Conservation (phyloP, 2,329 filamentous ascomycete species). For the Pseudocercospora crystallina region DNA sequence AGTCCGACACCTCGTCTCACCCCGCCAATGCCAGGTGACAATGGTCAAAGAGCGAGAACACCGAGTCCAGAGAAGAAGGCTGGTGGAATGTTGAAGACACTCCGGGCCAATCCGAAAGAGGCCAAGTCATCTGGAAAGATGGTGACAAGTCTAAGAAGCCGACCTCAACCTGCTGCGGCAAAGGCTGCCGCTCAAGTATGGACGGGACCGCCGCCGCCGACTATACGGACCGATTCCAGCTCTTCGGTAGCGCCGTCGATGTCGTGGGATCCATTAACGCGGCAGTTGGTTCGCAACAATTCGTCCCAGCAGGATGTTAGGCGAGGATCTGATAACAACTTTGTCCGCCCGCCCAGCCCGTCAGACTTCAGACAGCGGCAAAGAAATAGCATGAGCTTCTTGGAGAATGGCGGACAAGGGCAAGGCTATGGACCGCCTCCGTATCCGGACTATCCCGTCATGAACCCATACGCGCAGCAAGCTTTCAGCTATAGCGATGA, state of each 20-base stretch:
- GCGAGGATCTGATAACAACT: slow-evolving; percentile 25
- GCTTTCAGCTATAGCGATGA: slow-evolving; percentile 31
- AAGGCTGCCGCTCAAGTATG: slow-evolving; percentile 66
- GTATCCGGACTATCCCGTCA: slow-evolving; percentile 33
- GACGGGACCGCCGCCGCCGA: slow-evolving; percentile 33
- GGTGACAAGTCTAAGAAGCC: slow-evolving; percentile 43
- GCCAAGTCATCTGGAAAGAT: slow-evolving; percentile 44
- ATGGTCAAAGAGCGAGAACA: slow-evolving; percentile 49
- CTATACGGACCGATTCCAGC: slow-evolving; percentile 4
- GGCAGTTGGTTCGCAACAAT: slow-evolving; percentile 28
- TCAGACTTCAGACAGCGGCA: slow-evolving; percentile 26
- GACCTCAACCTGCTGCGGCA: slow-evolving; percentile 56
- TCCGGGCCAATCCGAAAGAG: slow-evolving; percentile 33
- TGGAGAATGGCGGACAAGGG: slow-evolving; percentile 19
- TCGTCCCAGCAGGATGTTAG: slow-evolving; percentile 16
- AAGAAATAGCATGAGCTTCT: slow-evolving; percentile 18
- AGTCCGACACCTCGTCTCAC: slow-evolving; percentile 16
- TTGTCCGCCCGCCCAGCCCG: slow-evolving; percentile 33
- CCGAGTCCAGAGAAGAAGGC: slow-evolving; percentile 62
- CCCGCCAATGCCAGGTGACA: slow-evolving; percentile 17
- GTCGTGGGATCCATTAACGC: slow-evolving; percentile 37
- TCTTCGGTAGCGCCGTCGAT: slow-evolving; percentile 8
- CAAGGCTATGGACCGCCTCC: slow-evolving; percentile 22
- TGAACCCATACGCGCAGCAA: slow-evolving; percentile 26
- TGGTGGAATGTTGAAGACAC: slow-evolving; percentile 51